Base-by-base conservation (phyloP, 768 basidiomycete genomes). In the Leccinum pellstonianum region DNA sequence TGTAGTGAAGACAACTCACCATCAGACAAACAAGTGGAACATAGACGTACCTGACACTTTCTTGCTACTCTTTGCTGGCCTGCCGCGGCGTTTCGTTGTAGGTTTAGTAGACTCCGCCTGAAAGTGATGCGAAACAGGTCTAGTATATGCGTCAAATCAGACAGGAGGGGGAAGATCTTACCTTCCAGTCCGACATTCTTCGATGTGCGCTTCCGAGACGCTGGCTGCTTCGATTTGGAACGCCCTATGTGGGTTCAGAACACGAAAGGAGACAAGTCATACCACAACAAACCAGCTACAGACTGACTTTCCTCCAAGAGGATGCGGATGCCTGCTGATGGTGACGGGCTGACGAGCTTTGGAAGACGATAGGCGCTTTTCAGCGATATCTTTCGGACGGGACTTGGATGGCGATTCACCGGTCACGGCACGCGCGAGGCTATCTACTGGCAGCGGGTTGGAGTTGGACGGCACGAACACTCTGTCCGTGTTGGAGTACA, bases 401-500 rank as follows among this genome's bases (percentile, higher is more conserved):
- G 56, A n/a, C 57, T 77, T 80, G 52, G 69, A 68, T 2, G 83
- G 83, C 1, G 80, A 81, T 58, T 81, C 79, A 10, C 78, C 77
- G 56, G 76, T 77, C 0, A 81, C 76, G 8, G 78, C 78, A 15
- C 79, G 77, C 6, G 81, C 77, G 6, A 86, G 76, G 25, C 85
- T 79, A 47, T 85, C 81, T 2, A 79, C 68, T 21, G 21, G 21
- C 0, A 87, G 79, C 2, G 74, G 74, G 64, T 86, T 86, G 52
- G 76, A 72, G 15, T 73, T 75, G 1, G 81, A 73, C 0, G 86
- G 84, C 23, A 82, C 76, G 66, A 85, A 87, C 19, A 79, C 81
- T 0, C 85, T 86, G 46, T 1, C 27, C 25, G 33, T 31, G n/a
- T 27, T 25, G 5, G 19, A 21, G 8, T 14, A n/a, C 33, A 10